Conservation (phyloP, 306 rosid genomes). For the Neltuma alba region DNA sequence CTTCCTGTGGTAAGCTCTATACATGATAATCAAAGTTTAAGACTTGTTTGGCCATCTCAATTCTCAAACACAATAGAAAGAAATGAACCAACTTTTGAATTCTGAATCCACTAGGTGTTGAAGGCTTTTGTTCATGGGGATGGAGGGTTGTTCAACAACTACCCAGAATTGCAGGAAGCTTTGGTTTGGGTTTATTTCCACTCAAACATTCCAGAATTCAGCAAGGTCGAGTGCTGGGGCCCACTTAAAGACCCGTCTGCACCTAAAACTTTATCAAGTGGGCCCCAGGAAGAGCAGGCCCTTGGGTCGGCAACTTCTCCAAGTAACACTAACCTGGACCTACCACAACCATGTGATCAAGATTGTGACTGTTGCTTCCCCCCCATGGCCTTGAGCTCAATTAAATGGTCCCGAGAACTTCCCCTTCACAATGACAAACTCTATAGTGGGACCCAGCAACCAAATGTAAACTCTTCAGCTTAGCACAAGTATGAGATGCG, state of each 20-base stretch:
- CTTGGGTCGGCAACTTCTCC: not conserved
- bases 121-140: slow-evolving; percentile 77
- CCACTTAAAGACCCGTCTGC: slow-evolving; percentile 47
- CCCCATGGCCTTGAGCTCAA: slow-evolving; percentile 32
- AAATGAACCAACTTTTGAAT: not conserved
- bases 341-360: slow-evolving; percentile 50
- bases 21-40: not conserved
- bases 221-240: slow-evolving; percentile 78
- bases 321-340: slow-evolving; percentile 29
- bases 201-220: slow-evolving; percentile 65
- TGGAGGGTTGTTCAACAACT: slow-evolving; percentile 50
- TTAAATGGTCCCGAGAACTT: slow-evolving; percentile 35
- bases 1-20: slow-evolving; percentile 59
- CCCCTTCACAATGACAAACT: not conserved
- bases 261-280: slow-evolving; percentile 21
- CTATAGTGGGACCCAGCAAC: slow-evolving; percentile 23
- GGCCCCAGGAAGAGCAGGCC: slow-evolving; percentile 18
- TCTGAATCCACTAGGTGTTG: slow-evolving; percentile 49
- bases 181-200: slow-evolving; percentile 75
- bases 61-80: slow-evolving; percentile 31
- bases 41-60: slow-evolving; percentile 38
- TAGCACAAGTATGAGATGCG: not conserved
- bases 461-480: slow-evolving; percentile 4
- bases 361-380: slow-evolving; percentile 66
- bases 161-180: slow-evolving; percentile 67